Evolutionary conservation across 2,329 filamentous ascomycete genomes (phyloP).

Genomic region (Calycina herbarum): DNA sequence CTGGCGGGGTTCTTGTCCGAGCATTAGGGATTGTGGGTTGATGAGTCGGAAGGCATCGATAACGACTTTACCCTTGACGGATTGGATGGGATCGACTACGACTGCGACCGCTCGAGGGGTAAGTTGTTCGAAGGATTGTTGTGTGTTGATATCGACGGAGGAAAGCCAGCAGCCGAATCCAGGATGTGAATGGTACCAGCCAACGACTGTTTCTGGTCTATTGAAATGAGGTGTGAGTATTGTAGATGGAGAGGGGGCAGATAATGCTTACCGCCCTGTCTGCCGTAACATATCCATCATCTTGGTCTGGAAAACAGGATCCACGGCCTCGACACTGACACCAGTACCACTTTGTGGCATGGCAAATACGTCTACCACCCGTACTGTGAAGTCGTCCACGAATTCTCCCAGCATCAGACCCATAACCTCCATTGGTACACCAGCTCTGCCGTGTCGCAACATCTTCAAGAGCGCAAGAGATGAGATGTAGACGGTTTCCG

Average conservation of each 20-base stretch:
- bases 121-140: constrained; percentile 99
- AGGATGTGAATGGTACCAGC: constrained; percentile 99
- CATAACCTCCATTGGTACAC: constrained; percentile 99
- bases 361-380: constrained; percentile 97
- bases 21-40: constrained; percentile 95
- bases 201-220: constrained; percentile 94
- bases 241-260: constrained; percentile 12
- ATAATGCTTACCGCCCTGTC: constrained; percentile 73
- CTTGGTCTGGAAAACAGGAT: constrained; percentile 98
- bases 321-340: constrained; percentile 96
- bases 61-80: constrained; percentile 98
- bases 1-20: constrained; percentile 95
- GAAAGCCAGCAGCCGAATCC: constrained; percentile 99
- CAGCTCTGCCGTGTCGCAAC: constrained; percentile 93
- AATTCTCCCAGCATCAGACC: constrained; percentile 98
- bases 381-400: constrained; percentile 97
- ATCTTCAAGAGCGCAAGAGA: constrained; percentile 97
- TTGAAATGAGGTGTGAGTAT: constrained; percentile 12
- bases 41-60: constrained; percentile 99
- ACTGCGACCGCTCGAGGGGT: constrained; percentile 96
- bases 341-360: constrained; percentile 99
- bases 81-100: constrained; percentile 97
- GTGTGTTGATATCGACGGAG: constrained; percentile 98
- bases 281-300: constrained; percentile 99
- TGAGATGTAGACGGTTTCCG: constrained; percentile 98